phyloP scores from a whole-genome alignment of 2,329 filamentous ascomycete genomes.

The Aspergillus arachidicola region DNA sequence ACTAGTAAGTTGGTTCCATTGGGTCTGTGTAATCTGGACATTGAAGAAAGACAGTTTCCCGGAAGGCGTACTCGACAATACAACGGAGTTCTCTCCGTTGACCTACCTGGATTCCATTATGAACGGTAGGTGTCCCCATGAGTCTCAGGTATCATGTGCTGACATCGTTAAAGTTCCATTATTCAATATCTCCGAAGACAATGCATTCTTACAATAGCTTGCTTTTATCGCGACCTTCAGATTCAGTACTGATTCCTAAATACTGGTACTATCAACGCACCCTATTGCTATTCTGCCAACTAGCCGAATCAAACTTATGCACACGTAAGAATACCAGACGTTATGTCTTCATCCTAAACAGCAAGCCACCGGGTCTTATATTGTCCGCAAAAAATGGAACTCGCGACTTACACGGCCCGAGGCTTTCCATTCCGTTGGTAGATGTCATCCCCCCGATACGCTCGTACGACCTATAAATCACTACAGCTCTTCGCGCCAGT shows the following conservation, averaged over 20 bases:
- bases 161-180: slow-evolving; percentile 21
- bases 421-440: neutral
- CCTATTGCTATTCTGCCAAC: neutral
- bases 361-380: neutral
- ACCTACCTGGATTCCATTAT: slow-evolving; percentile 34
- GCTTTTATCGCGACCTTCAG: neutral
- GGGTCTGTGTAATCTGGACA: neutral
- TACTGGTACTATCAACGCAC: neutral
- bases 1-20: slow-evolving; percentile 14
- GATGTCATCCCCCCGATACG: neutral
- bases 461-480: neutral
- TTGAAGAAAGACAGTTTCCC: slow-evolving; percentile 14
- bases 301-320: too few relatives aligned
- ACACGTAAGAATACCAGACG: neutral
- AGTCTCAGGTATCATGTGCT: neutral
- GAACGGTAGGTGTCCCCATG: slow-evolving; percentile 24
- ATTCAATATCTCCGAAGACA: slow-evolving; percentile 26
- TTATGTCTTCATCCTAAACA: neutral
- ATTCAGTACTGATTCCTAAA: neutral
- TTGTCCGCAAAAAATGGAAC: neutral
- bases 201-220: neutral
- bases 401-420: neutral
- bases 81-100: slow-evolving; percentile 27
- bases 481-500: neutral
- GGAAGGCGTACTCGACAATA: slow-evolving; percentile 13